These are phyloP conservation scores for Beauveria brongniartii DNA, from an alignment of 2,329 filamentous ascomycete species.

Conservation along the genomic window DNA sequence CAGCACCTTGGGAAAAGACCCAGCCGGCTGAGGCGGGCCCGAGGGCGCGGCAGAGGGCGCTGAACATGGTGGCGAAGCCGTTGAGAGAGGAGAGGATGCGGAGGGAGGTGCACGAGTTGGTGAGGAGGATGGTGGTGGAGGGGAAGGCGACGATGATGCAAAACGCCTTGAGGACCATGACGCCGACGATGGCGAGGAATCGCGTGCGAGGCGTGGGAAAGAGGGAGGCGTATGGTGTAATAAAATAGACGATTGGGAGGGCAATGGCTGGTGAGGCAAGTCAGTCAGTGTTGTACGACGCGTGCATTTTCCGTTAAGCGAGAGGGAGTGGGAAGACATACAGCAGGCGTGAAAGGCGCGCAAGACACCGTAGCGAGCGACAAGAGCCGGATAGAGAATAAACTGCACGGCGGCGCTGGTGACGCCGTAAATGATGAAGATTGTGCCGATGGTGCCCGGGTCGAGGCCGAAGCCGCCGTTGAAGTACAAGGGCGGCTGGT, in stretches of 20 bases:
- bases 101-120: constrained; percentile 72
- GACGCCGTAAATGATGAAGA: constrained; percentile 79
- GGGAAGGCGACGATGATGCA: constrained; percentile 81
- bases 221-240: constrained; percentile 75
- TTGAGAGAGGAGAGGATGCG: constrained; percentile 78
- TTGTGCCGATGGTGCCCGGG: constrained; percentile 68
- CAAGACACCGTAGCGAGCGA: constrained; percentile 64
- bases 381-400: constrained; percentile 70
- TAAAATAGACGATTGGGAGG: constrained; percentile 68
- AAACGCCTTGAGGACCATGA: constrained; percentile 69
- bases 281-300: too few species aligned
- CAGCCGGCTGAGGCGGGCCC: constrained; percentile 70
- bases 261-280: constrained; percentile 38
- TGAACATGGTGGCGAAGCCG: constrained; percentile 77
- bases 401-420: constrained; percentile 79
- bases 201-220: constrained; percentile 40
- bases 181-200: constrained; percentile 51
- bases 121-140: constrained; percentile 81
- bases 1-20: constrained; percentile 68
- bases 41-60: constrained; percentile 67
- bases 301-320: not conserved
- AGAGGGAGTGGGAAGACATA: constrained; percentile 21
- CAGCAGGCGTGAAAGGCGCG: constrained; percentile 61
- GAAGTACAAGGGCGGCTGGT: constrained; percentile 69
- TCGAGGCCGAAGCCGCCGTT: constrained; percentile 68